Percentiles rank a stretch among this genome's conserved stretches.
phyloP scores from a whole-genome alignment of 2,329 filamentous ascomycete genomes.

The Cucurbitaria berberidis region DNA sequence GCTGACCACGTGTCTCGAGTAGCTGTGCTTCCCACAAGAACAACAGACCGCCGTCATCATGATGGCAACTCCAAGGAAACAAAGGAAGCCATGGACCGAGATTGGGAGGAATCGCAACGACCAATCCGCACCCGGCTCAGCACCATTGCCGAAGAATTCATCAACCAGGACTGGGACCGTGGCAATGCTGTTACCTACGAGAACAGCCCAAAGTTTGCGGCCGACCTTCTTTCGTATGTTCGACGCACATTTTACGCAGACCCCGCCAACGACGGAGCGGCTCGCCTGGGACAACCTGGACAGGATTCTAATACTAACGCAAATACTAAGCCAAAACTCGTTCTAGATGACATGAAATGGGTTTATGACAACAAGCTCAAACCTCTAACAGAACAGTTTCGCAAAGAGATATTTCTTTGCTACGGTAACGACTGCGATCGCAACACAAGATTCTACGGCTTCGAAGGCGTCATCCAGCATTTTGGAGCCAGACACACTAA shows the following conservation, averaged over 20 bases:
- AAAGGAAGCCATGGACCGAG: conserved; percentile 67
- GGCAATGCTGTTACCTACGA: conserved; percentile 69
- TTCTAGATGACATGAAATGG: conserved; percentile 86
- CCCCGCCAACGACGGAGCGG: conserved; percentile 60
- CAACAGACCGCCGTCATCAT: conserved; percentile 55
- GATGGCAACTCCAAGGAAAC: conserved; percentile 58
- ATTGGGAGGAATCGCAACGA: conserved; percentile 74
- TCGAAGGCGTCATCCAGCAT: conserved; percentile 82
- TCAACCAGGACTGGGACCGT: conserved; percentile 68
- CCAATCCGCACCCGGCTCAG: conserved; percentile 70
- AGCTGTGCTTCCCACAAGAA: conserved; percentile 53
- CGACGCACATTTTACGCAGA: conserved; percentile 70
- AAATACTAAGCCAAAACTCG: conserved; percentile 67
- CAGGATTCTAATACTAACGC: conserved; percentile 11
- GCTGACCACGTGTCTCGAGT: conserved; percentile 57
- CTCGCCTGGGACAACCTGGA: conserved; percentile 19
- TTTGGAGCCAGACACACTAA: conserved; percentile 82
- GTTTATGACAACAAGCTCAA: conserved; percentile 80
- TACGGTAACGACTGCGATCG: conserved; percentile 66
- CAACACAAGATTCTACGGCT: conserved; percentile 71
- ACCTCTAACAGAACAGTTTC: conserved; percentile 67
- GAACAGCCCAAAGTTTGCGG: conserved; percentile 71
- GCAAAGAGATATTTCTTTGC: conserved; percentile 79
- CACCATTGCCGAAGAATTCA: conserved; percentile 72
- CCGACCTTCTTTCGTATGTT: conserved; percentile 71